Evolutionary conservation across 1,139 yeast species (phyloP).

Genomic region (Debaryomyces robertsiae): DNA sequence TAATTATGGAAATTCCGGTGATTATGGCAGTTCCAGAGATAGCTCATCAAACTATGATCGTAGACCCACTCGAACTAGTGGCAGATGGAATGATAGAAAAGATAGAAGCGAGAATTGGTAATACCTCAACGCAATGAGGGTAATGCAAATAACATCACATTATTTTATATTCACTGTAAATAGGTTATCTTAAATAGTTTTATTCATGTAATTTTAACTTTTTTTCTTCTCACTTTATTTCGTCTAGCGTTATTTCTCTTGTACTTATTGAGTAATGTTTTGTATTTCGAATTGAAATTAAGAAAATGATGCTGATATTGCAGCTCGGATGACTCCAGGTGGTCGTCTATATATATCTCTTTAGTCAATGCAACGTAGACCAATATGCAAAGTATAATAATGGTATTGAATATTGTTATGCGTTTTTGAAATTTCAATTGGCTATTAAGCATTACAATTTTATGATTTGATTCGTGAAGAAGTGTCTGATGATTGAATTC

Average conservation of each 20-base stretch:
- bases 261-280: constrained; percentile 1
- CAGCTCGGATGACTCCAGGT: background rate
- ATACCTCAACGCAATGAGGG: background rate
- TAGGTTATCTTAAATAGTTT: constrained; percentile 2
- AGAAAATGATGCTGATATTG: background rate
- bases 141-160: background rate
- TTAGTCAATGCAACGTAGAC: constrained; percentile 64
- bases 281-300: background rate
- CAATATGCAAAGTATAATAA: constrained; percentile 53
- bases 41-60: background rate
- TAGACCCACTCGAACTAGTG: background rate
- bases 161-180: constrained; percentile 5
- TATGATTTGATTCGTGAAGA: constrained; percentile 36
- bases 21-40: constrained; percentile 2
- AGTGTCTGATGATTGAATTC: constrained; percentile 25
- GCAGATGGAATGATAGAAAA: constrained; percentile 3
- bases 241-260: constrained; percentile 2
- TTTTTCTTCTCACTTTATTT: constrained; percentile 2
- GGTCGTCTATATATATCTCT: constrained; percentile 36
- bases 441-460: constrained; percentile 37
- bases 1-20: constrained; percentile 4
- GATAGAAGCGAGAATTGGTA: constrained; percentile 2
- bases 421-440: constrained; percentile 61
- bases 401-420: constrained; percentile 55
- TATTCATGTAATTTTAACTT: background rate